Evolutionary conservation across 2,329 filamentous ascomycete genomes (phyloP).

Genomic region (Aspergillus brunneoviolaceus): DNA sequence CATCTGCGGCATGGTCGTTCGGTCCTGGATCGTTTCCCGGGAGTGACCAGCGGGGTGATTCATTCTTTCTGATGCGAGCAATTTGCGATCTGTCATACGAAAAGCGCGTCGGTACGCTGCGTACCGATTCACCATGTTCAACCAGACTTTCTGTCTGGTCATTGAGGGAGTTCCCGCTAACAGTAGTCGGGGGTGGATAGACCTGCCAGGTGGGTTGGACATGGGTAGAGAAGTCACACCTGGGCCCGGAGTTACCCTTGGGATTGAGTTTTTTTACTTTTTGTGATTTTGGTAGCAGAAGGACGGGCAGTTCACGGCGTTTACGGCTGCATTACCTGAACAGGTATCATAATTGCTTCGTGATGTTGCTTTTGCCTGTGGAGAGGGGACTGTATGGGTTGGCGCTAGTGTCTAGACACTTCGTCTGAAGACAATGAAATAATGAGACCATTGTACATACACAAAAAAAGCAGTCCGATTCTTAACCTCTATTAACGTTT

Average conservation of each 20-base stretch:
- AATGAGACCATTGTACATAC: background rate
- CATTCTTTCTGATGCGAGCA: constrained; percentile 18
- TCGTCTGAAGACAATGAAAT: background rate
- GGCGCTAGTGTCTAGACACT: too few relatives aligned
- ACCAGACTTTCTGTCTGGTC: constrained; percentile 17
- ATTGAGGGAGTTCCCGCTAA: background rate
- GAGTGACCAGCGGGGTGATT: constrained; percentile 24
- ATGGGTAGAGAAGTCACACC: constrained; percentile 11
- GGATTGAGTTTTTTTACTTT: constrained; percentile 5
- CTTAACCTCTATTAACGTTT: background rate
- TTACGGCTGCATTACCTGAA: constrained; percentile 19
- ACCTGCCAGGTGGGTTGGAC: constrained; percentile 10
- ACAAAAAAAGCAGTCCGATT: background rate
- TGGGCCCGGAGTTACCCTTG: constrained; percentile 23
- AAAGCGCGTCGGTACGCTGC: constrained; percentile 18
- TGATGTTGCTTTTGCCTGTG: background rate
- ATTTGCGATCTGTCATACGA: constrained; percentile 22
- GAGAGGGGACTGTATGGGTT: too few relatives aligned
- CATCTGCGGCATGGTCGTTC: constrained; percentile 65
- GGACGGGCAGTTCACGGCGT: constrained; percentile 25
- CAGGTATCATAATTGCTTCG: background rate
- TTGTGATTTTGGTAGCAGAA: constrained; percentile 4
- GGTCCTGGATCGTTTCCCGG: constrained; percentile 53
- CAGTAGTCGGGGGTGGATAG: background rate
- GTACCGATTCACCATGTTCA: constrained; percentile 18